phyloP scores from a whole-genome alignment of 2,329 filamentous ascomycete species.

The Geosmithia putterillii region DNA sequence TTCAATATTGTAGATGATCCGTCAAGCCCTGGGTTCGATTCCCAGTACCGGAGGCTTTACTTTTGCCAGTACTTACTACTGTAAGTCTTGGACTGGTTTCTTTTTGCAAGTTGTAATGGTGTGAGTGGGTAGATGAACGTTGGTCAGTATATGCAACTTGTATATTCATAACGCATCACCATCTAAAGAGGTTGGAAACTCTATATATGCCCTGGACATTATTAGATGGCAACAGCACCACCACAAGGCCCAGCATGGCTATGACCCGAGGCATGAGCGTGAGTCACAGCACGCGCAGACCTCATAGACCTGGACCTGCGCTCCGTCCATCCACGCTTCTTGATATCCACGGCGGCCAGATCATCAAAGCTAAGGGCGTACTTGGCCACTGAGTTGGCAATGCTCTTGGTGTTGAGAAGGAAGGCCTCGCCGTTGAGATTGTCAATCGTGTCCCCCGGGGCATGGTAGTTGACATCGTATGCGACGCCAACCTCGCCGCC shows the following conservation, averaged over 20 bases:
- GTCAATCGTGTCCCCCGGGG: constrained; percentile 26
- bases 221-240: neutral
- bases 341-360: constrained; percentile 14
- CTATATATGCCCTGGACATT: neutral
- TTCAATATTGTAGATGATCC: neutral
- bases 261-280: neutral
- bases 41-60: neutral
- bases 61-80: neutral
- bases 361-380: constrained; percentile 25
- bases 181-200: too few relatives aligned
- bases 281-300: neutral
- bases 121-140: too few relatives aligned
- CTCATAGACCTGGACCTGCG: neutral
- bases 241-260: neutral
- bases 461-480: constrained; percentile 33
- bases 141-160: too few relatives aligned
- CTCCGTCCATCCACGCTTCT: constrained; percentile 4
- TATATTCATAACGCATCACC: too few relatives aligned
- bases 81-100: neutral
- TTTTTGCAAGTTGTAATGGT: too few relatives aligned
- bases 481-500: constrained; percentile 45
- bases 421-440: constrained; percentile 28
- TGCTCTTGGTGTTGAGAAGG: constrained; percentile 29
- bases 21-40: neutral
- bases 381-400: constrained; percentile 26